phyloP scores from a whole-genome alignment of 148 eudicot species.

The Nepenthes gracilis region DNA sequence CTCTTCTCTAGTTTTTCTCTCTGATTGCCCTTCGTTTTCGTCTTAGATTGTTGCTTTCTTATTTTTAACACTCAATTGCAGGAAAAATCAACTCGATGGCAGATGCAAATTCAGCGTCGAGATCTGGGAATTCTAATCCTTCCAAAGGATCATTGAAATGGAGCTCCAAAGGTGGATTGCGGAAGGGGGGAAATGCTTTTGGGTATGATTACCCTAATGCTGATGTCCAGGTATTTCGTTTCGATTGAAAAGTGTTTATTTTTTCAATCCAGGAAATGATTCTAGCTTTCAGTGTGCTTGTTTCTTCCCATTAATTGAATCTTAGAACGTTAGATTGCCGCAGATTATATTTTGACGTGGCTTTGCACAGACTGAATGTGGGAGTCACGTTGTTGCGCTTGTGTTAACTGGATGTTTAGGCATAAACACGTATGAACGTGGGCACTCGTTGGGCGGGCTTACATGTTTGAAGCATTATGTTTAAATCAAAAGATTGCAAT shows the following conservation, averaged over 20 bases:
- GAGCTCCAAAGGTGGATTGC: slow-evolving; percentile 11
- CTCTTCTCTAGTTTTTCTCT: slow-evolving; percentile 1
- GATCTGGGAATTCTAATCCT: slow-evolving; percentile 28
- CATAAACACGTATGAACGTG: not conserved
- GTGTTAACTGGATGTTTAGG: too few species aligned
- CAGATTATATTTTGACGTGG: not conserved
- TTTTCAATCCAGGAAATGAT: not conserved
- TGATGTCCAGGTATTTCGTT: slow-evolving; percentile 28
- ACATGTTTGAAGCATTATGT: too few species aligned
- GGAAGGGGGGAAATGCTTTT: slow-evolving; percentile 24
- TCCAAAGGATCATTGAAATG: slow-evolving; percentile 19
- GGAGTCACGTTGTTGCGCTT: too few species aligned
- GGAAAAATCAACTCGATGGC: slow-evolving; percentile 17
- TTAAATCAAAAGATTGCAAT: too few species aligned
- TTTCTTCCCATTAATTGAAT: too few species aligned
- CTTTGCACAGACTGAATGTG: not conserved
- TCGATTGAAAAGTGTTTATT: not conserved
- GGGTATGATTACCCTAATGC: slow-evolving; percentile 44
- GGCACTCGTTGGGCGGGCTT: too few species aligned
- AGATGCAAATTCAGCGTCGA: slow-evolving; percentile 18
- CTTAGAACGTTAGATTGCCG: too few species aligned
- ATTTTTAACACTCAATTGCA: slow-evolving; percentile 19
- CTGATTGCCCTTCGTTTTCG: not conserved
- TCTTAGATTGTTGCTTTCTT: not conserved
- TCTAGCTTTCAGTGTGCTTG: not conserved